Evolutionary conservation across 108 stramenopile species (phyloP), one percentile per base, ranked within the genome.

Genomic region (Skeletonema menzelii): DNA sequence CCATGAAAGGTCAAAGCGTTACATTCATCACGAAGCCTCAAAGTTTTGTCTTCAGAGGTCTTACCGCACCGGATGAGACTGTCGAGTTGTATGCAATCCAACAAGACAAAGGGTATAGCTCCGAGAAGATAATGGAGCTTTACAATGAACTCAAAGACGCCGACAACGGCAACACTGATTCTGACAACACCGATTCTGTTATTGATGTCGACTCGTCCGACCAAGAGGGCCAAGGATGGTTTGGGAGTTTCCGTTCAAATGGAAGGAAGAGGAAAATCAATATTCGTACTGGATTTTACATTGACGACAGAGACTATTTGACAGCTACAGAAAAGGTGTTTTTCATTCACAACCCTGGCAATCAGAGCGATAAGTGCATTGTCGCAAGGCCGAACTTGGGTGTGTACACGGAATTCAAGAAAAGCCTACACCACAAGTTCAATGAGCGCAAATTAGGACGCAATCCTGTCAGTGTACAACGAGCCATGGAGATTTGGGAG

Each of bases 31-130:
- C 2, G n/a, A 56, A 56, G 7, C 64, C 64, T 8, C 64, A 40
- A 27, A 27, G 26, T 56, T 65, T 65, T 24, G 5, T 19, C 53
- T 65, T 65, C 46, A 40, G 64, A 15, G 64, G 64, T 31, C 64
- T 65, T 6, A 56, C 26, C 40, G 64, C 64, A n/a, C 64, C 47
- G 5, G 15, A 60, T 24, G 35, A 60, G 37, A 38, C 59, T 60
- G 59, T 60, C 8, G 59, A 60, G 59, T 17, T 60, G 35, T 60
- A 60, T 32, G 17, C 59, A 1, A 5, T 60, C 0, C 59, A 38
- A 38, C 32, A 38, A 34, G 59, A 60, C 30, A 34, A 32, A 11
- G 59, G 59, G n/a, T 1, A 34, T 0, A 34, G 59, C 20, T 19
- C 37, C 2, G 59, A 60, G 27, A 24, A 60, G 24, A 24, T 24